Conservation (phyloP, 768 basidiomycete species). For the Lepiota subincarnata region DNA sequence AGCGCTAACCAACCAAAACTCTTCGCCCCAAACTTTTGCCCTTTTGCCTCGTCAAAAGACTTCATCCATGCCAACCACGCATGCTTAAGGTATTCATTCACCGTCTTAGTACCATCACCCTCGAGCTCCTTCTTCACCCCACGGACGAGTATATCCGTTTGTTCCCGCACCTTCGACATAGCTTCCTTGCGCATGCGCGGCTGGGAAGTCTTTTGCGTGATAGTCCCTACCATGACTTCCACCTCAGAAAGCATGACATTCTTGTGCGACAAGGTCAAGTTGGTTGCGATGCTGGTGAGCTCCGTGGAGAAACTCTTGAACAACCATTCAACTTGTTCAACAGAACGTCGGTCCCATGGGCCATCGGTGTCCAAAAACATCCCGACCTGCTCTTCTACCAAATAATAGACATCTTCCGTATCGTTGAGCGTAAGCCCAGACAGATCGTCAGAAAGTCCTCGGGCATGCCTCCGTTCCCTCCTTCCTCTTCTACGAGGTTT, state of each 20-base stretch:
- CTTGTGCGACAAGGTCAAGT: slow-evolving; percentile 42
- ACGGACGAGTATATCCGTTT: slow-evolving; percentile 48
- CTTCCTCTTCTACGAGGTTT: slow-evolving; percentile 4
- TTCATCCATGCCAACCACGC: slow-evolving; percentile 58
- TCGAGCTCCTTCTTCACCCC: slow-evolving; percentile 45
- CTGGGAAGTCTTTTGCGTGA: slow-evolving; percentile 58
- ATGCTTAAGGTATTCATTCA: slow-evolving; percentile 37
- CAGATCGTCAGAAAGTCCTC: slow-evolving; percentile 3
- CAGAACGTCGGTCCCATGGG: slow-evolving; percentile 15
- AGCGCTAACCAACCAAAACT: slow-evolving; percentile 63
- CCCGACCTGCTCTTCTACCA: slow-evolving; percentile 24
- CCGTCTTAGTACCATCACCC: slow-evolving; percentile 40
- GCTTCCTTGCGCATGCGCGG: slow-evolving; percentile 47
- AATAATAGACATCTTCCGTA: background rate
- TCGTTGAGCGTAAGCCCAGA: slow-evolving; percentile 1
- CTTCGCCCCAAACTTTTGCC: slow-evolving; percentile 48
- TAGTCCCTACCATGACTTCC: slow-evolving; percentile 64
- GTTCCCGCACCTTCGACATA: slow-evolving; percentile 53
- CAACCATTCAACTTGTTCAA: slow-evolving; percentile 27
- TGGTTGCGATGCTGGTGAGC: slow-evolving; percentile 43
- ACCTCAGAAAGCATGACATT: slow-evolving; percentile 50
- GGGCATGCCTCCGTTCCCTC: slow-evolving; percentile 2
- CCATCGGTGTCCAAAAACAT: slow-evolving; percentile 27
- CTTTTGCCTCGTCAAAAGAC: slow-evolving; percentile 22
- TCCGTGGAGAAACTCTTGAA: slow-evolving; percentile 41